These are phyloP conservation scores for Patellifolia procumbens DNA, from an alignment of 179 eudicot genomes.

Conservation along the genomic window DNA sequence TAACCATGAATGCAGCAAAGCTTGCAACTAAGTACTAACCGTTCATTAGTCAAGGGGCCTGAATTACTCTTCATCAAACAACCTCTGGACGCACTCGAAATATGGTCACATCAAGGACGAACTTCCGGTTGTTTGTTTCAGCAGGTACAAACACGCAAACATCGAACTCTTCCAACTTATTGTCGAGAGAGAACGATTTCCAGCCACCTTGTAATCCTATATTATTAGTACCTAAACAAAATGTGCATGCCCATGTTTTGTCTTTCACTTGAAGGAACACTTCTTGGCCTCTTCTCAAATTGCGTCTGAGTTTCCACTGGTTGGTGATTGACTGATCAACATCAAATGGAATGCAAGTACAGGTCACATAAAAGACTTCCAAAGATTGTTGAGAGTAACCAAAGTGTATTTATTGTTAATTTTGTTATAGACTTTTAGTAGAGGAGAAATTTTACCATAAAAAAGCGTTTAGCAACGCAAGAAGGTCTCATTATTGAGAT, in stretches of 20 bases:
- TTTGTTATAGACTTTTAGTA: too few species aligned
- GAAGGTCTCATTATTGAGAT: background rate
- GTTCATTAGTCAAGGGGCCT: too few species aligned
- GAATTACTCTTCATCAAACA: background rate
- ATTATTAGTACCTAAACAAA: background rate
- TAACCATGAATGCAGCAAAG: background rate
- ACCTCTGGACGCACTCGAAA: background rate
- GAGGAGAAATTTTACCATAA: background rate
- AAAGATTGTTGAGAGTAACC: too few species aligned
- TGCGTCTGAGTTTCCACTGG: background rate
- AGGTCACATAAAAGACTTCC: too few species aligned
- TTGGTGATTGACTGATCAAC: constrained; percentile 24
- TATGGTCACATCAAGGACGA: background rate
- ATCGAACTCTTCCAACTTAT: background rate
- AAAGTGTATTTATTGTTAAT: too few species aligned
- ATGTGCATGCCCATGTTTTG: constrained; percentile 16
- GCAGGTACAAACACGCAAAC: constrained; percentile 14
- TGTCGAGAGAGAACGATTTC: constrained; percentile 21
- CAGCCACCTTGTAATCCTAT: constrained; percentile 7
- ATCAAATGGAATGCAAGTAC: background rate
- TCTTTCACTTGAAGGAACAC: constrained; percentile 18
- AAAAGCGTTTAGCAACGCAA: background rate
- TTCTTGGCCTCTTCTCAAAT: constrained; percentile 11
- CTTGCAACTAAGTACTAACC: background rate
- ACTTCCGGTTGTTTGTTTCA: background rate